Evolutionary conservation across 495 filamentous ascomycete genomes (phyloP), one percentile per base, ranked within the genome.

Genomic region (Viridothelium virens): DNA sequence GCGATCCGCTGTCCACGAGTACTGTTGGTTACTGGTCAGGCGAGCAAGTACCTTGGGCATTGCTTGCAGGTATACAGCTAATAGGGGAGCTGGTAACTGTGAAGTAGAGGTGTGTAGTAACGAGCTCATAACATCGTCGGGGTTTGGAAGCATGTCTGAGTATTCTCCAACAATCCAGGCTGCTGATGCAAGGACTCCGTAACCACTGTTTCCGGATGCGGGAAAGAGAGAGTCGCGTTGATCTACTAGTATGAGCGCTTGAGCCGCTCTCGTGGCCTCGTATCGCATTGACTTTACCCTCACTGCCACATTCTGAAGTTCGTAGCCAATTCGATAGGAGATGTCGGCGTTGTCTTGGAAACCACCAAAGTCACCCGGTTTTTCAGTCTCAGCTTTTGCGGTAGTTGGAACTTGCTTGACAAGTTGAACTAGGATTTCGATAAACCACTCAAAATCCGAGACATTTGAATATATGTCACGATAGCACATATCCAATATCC

Each of bases 401-500:
- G 68, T 69, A 12, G 78, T 70, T 67, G 63, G 86, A 80, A 39
- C 91, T 81, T 89, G 84, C 56, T 86, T 83, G 38, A 96, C 83
- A 2, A 98, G 81, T 71, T 93, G 89, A 5, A 91, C 85, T 10
- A 98, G 77, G 46, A 92, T 83, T 66, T 89, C 86, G 62, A 97
- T 85, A 78, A 97, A 97, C 94, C 94, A 98, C 68, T 96, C 94
- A 74, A 98, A 97, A 73, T 98, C 94, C 56, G 77, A 78, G 59
- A 97, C 77, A 71, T 90, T 89, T 16, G 85, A 82, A 75, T 97
- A 98, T 65, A 91, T 96, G 68, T 91, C 87, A 61, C 87, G 84
- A n/a, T 90, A 90, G 76, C 95, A 97, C 82, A 98, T 94, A 65
- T 89, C 87, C 31, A 97, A 72, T 65, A 97, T 91, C 56, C 87